phyloP scores from a whole-genome alignment of 2,329 filamentous ascomycete genomes.

The Exserohilum turcica region DNA sequence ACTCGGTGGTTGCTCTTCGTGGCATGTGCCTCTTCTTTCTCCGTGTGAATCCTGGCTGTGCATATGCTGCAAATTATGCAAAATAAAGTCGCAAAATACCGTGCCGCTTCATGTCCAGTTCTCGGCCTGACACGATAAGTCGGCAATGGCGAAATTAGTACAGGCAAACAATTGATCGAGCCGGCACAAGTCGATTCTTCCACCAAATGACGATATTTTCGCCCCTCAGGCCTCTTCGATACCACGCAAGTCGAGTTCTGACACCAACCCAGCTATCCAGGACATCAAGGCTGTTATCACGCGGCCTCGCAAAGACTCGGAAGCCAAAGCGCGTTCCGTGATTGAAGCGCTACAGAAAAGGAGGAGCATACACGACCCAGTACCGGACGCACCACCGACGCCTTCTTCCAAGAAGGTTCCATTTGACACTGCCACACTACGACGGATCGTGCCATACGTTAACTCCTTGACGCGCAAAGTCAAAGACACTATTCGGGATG shows the following conservation, averaged over 20 bases:
- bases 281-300: conserved; percentile 37
- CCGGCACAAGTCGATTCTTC: conserved; percentile 19
- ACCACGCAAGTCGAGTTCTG: conserved; percentile 32
- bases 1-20: conserved; percentile 11
- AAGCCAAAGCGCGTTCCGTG: conserved; percentile 65
- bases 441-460: conserved; percentile 64
- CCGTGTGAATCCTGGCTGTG: conserved; percentile 22
- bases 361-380: conserved; percentile 43
- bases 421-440: conserved; percentile 68
- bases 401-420: conserved; percentile 61
- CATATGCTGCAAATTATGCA: conserved; percentile 32
- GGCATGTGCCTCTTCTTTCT: conserved; percentile 19
- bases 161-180: conserved; percentile 30
- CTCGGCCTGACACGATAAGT: conserved; percentile 24
- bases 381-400: conserved; percentile 30
- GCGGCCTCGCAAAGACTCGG: conserved; percentile 60
- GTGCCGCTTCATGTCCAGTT: conserved; percentile 44
- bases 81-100: conserved; percentile 34
- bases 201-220: conserved; percentile 46
- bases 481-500: conserved; percentile 54
- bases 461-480: conserved; percentile 55
- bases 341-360: conserved; percentile 64
- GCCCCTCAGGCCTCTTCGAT: conserved; percentile 41
- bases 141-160: conserved; percentile 41
- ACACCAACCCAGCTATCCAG: conserved; percentile 32